Evolutionary conservation across 306 rosid genomes (phyloP).

Genomic region (Begonia masoniana): DNA sequence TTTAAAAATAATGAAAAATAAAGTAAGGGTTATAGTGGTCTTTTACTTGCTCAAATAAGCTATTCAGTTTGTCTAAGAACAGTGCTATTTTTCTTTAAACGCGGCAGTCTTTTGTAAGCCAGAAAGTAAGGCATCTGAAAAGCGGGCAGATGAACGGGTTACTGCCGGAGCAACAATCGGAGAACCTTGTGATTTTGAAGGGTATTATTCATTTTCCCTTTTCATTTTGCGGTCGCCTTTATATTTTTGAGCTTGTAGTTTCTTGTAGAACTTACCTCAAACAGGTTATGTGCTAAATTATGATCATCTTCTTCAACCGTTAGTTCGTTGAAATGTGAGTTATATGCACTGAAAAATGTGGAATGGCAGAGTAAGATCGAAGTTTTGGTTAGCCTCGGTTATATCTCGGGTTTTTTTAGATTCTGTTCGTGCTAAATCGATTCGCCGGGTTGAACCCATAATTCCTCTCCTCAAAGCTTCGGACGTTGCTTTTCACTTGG

Average conservation of each 20-base stretch:
- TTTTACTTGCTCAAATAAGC: too few species aligned
- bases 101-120: too few species aligned
- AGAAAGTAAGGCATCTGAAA: too few species aligned
- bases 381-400: neutral
- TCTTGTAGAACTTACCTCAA: slow-evolving; percentile 1
- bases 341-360: neutral
- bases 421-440: neutral
- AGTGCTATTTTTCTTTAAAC: too few species aligned
- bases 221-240: too few species aligned
- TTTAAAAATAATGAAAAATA: too few species aligned
- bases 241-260: neutral
- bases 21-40: too few species aligned
- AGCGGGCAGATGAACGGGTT: too few species aligned
- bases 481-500: neutral
- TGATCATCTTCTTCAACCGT: neutral
- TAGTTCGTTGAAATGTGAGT: neutral
- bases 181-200: too few species aligned
- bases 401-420: neutral
- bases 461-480: neutral
- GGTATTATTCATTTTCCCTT: too few species aligned
- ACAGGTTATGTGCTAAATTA: neutral
- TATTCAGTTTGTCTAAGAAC: too few species aligned
- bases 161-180: too few species aligned
- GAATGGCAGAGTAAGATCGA: slow-evolving; percentile 8
- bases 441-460: neutral